Base-by-base conservation (phyloP, 192 early-diverging fungal species). In the Coemansia sp. region DNA sequence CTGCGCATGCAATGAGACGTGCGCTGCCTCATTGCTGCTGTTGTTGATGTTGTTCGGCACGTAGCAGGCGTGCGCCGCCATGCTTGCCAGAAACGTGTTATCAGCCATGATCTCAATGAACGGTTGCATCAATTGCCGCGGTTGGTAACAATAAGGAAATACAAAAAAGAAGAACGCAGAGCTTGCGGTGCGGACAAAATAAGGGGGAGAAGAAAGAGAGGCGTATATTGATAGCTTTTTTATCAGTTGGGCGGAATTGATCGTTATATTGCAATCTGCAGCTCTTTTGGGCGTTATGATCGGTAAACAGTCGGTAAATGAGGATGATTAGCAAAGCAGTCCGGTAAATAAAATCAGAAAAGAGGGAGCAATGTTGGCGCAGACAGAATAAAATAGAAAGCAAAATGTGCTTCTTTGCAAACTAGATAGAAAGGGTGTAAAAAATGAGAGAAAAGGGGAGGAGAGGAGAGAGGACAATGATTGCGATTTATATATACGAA, bases 1-100 rank as follows among this genome's bases (percentile, higher is more conserved):
- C 18, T 48, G 57, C 32, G 57, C 45, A 15, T 32, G 61, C 37
- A 56, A 19, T 57, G 43, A 57, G 40, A 26, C 39, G 48, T 63
- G 49, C 43, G 61, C 74, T 22, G 63, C 48, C 41, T 43, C 67
- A 26, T 26, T 26, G 26, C 26, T 3, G 26, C 26, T 26, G 26
- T 26, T 26, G 26, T 26, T 26, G 37, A 55, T n/a, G 66, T 61
- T 64, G 32, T 67, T 41, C 12, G 73, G 67, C 26, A 75, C 54
- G 55, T 66, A 70, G 57, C 69, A 59, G 51, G 63, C 67, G 52
- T 81, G 78, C 21, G 78, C 73, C 5, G 78, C 78, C 78, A 81
- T 81, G 70, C 78, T 81, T 13, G 78, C 26, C 26, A 58, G 40
- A 59, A 56, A 67, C 12, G 57, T 59, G 57, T 22, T 59, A 16